A percentile compares a stretch with the other conserved stretches of the same genome.
Conservation (phyloP, 306 rosid genomes). For the Luffa aegyptiaca region DNA sequence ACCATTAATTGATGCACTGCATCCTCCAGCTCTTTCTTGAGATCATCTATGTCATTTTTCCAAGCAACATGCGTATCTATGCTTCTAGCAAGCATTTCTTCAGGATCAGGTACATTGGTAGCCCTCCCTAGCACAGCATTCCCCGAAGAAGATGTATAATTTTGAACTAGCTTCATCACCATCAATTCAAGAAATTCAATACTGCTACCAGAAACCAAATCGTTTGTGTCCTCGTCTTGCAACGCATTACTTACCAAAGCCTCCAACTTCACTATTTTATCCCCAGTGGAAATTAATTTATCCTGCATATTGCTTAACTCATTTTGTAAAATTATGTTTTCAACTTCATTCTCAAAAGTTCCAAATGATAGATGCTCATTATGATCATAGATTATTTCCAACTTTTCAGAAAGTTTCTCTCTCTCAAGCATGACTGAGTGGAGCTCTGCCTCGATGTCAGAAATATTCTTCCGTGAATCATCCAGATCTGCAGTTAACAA, state of each 20-base stretch:
- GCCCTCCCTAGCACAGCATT: conserved; percentile 25
- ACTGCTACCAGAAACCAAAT: conserved; percentile 40
- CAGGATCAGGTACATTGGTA: conserved; percentile 20
- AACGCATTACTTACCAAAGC: conserved; percentile 48
- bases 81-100: conserved; percentile 33
- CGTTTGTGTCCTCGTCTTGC: conserved; percentile 30
- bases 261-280: conserved; percentile 45
- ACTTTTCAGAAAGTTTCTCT: conserved; percentile 48
- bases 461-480: conserved; percentile 46
- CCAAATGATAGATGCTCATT: conserved; percentile 36
- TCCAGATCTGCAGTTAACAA: conserved; percentile 66
- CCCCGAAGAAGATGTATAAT: conserved; percentile 28
- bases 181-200: conserved; percentile 57
- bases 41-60: conserved; percentile 29
- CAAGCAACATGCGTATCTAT: conserved; percentile 21
- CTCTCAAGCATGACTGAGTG: conserved; percentile 39
- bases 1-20: conserved; percentile 43
- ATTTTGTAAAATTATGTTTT: conserved; percentile 45
- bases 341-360: conserved; percentile 41
- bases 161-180: conserved; percentile 58
- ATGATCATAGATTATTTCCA: conserved; percentile 37
- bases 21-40: conserved; percentile 64
- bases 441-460: conserved; percentile 50
- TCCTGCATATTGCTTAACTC: conserved; percentile 47
- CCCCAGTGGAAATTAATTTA: conserved; percentile 33